Evolutionary conservation across 108 stramenopile genomes (phyloP), one percentile per base, ranked within the genome.

Genomic region (Cyclotella atomus): DNA sequence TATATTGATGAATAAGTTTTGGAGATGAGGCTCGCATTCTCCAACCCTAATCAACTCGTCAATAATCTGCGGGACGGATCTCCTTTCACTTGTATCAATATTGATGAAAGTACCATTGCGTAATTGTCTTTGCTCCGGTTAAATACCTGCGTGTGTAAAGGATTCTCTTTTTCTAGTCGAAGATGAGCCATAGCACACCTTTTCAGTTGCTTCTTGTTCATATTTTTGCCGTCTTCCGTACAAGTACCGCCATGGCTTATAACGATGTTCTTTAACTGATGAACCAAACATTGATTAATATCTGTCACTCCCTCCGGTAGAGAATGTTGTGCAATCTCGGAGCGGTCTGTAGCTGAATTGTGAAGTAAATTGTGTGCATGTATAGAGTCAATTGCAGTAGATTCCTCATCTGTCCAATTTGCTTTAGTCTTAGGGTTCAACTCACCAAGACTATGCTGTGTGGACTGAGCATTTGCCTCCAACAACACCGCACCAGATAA

Each of bases 31-130:
- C 14, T 63, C 62, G 19, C 14, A 41, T 34, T 63, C 62, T 10
- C 14, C 14, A 19, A 10, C 10, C 6, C 7, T 6, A 10, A 63
- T 24, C 15, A 63, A 19, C 9, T 36, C 19, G 23, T 63, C 24
- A 24, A 63, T 2, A 23, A 63, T 41, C 33, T 63, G 8, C 3
- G 34, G 34, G 9, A 63, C 33, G 10, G 62, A 41, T 38, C 35
- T n/a, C 34, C 62, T 7, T 5, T 6, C 34, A n/a, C 62, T 44
- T 14, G 62, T 63, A 21, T 63, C 62, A 36, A 63, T 19, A 20
- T 36, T 63, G 19, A 19, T 36, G 41, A 63, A 33, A 3, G 33
- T 16, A 10, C 62, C 62, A 44, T 63, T 63, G 62, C n/a, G n/a
- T 7, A 17, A 30, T 44, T 38, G 2, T 25, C 47, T n/a, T 10